Conservation (phyloP, 305 asterid species). For the Fraxinus sp. region DNA sequence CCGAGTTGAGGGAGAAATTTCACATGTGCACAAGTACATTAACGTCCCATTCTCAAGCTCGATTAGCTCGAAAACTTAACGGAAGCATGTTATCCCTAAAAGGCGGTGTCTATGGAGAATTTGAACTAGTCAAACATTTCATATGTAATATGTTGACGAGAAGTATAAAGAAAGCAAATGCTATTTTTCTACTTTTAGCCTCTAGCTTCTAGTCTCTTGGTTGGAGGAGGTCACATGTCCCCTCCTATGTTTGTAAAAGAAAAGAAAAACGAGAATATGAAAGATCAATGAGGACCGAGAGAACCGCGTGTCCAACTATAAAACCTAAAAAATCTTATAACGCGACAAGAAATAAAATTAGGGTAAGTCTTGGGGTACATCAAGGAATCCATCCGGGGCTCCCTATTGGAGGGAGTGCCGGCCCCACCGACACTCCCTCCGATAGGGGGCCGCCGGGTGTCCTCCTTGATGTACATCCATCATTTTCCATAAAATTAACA, state of each 20-base stretch:
- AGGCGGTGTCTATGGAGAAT: neutral
- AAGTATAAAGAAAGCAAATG: neutral
- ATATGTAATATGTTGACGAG: neutral
- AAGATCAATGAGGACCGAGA: neutral
- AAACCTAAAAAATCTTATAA: neutral
- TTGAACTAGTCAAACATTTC: neutral
- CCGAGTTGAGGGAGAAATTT: neutral
- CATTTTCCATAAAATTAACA: too few relatives aligned
- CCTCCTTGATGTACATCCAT: too few relatives aligned
- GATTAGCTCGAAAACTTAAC: neutral
- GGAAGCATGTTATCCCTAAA: neutral
- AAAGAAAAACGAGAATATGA: too few relatives aligned
- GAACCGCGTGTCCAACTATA: neutral
- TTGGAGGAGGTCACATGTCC: neutral
- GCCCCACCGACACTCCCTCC: too few relatives aligned
- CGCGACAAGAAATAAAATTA: neutral
- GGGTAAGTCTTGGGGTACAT: too few relatives aligned
- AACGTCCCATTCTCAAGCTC: neutral
- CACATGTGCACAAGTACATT: neutral
- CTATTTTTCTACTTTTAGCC: too few relatives aligned
- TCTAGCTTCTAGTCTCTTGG: neutral
- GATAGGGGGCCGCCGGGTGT: too few relatives aligned
- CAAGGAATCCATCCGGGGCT: too few relatives aligned
- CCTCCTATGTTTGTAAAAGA: neutral
- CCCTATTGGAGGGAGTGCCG: too few relatives aligned